Conservation (phyloP, 2,329 filamentous ascomycete species). For the Xylaria sp. region DNA sequence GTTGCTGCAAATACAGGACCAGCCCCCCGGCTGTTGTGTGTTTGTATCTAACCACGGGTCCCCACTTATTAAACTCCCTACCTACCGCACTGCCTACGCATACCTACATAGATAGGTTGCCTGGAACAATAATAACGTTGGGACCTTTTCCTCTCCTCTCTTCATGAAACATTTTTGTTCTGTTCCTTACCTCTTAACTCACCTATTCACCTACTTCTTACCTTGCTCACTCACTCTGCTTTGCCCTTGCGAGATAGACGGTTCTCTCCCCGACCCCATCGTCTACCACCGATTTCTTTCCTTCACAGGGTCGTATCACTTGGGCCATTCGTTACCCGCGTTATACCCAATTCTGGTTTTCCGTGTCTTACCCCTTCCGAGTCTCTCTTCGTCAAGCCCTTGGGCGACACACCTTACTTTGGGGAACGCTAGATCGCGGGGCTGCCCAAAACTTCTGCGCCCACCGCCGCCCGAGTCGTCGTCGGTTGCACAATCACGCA, state of each 20-base stretch:
- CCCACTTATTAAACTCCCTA: conserved; percentile 12
- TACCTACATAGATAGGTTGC: not conserved
- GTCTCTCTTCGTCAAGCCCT: conserved; percentile 1
- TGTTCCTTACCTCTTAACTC: not conserved
- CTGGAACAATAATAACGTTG: not conserved
- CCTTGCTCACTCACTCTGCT: not conserved
- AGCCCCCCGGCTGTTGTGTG: not conserved
- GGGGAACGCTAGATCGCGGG: conserved; percentile 19
- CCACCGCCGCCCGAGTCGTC: conserved; percentile 32
- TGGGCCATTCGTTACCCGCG: not conserved
- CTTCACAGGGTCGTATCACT: not conserved
- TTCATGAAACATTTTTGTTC: not conserved
- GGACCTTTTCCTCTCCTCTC: not conserved
- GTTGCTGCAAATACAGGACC: not conserved
- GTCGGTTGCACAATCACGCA: conserved; percentile 35
- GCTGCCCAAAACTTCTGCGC: conserved; percentile 31
- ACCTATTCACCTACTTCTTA: too few relatives aligned
- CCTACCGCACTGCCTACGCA: not conserved
- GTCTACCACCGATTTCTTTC: not conserved
- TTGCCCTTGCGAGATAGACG: not conserved
- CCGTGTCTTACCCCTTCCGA: not conserved
- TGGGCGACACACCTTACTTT: conserved; percentile 8
- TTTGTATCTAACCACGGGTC: not conserved
- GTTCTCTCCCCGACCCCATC: not conserved
- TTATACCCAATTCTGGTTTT: not conserved